Evolutionary conservation across 2,329 filamentous ascomycete species (phyloP).

Genomic region (Fusarium nygamai): DNA sequence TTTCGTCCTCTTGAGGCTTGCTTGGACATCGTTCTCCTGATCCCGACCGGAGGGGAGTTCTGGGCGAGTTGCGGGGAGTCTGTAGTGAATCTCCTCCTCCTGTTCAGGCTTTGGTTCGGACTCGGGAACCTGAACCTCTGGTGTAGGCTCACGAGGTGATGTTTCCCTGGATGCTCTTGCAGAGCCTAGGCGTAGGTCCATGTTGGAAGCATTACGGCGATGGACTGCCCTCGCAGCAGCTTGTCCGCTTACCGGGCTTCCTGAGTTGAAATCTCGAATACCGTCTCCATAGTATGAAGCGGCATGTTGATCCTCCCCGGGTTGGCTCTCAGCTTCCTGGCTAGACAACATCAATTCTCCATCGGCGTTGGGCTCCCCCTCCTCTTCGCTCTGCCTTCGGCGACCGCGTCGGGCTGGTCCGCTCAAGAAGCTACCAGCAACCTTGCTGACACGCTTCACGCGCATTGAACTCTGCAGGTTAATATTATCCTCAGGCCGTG

Average conservation of each 20-base stretch:
- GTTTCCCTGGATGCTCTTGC: conserved; percentile 45
- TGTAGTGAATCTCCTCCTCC: conserved; percentile 60
- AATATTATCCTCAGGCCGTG: conserved; percentile 68
- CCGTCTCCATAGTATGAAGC: conserved; percentile 57
- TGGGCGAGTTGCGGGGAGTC: conserved; percentile 52
- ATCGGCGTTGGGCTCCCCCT: conserved; percentile 59
- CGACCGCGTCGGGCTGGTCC: conserved; percentile 82
- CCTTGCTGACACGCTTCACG: conserved; percentile 79
- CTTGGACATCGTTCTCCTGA: conserved; percentile 85
- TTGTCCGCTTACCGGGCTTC: conserved; percentile 65
- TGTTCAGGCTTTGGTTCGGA: conserved; percentile 30
- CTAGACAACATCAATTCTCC: conserved; percentile 52
- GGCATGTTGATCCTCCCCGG: conserved; percentile 49
- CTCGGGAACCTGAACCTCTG: conserved; percentile 19
- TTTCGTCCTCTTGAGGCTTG: conserved; percentile 73
- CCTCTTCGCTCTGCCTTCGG: conserved; percentile 61
- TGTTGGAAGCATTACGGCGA: conserved; percentile 52
- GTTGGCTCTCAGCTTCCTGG: conserved; percentile 56
- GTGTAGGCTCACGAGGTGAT: conserved; percentile 28
- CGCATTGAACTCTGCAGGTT: conserved; percentile 79
- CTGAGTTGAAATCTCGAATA: conserved; percentile 63
- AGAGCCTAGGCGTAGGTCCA: conserved; percentile 49
- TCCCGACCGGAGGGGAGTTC: conserved; percentile 73
- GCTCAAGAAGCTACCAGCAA: conserved; percentile 80
- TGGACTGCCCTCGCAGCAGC: conserved; percentile 55